Conservation (phyloP, 2,329 filamentous ascomycete species). For the Sporothrix luriei region DNA sequence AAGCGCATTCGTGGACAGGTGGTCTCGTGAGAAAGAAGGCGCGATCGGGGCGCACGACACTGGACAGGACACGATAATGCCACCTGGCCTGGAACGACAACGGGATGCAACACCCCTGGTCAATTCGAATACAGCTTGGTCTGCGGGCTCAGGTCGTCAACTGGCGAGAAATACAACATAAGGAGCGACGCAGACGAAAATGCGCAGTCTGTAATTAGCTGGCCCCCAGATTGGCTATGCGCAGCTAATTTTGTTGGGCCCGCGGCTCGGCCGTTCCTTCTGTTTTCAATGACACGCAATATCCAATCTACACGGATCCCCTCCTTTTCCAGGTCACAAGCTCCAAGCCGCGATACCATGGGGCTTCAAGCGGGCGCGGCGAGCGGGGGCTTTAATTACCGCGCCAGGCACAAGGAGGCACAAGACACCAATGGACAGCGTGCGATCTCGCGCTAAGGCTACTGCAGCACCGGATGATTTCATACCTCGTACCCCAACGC, state of each 20-base stretch:
- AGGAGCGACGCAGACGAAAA: conserved; percentile 11
- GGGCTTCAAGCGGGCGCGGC: background rate
- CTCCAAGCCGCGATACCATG: background rate
- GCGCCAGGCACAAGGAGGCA: background rate
- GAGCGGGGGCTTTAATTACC: conserved; percentile 12
- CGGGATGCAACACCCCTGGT: background rate
- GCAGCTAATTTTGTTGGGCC: conserved; percentile 26
- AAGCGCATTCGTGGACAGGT: background rate
- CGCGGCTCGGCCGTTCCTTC: background rate
- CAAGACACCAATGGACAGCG: conserved; percentile 9
- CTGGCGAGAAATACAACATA: conserved; percentile 10
- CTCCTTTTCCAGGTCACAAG: conserved; percentile 17
- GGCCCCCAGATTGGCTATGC: conserved; percentile 9
- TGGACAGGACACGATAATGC: conserved; percentile 30
- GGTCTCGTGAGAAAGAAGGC: conserved; percentile 19
- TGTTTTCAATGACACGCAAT: background rate
- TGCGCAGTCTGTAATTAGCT: conserved; percentile 16
- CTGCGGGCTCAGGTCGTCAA: conserved; percentile 10
- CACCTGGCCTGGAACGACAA: conserved; percentile 32
- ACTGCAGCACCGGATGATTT: conserved; percentile 12
- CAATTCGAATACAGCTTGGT: background rate
- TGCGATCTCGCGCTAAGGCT: background rate
- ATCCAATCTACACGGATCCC: background rate
- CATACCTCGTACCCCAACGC: conserved; percentile 8
- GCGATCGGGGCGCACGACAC: background rate